Base-by-base conservation (phyloP, 768 basidiomycete genomes). In the Boletellus emodensis region DNA sequence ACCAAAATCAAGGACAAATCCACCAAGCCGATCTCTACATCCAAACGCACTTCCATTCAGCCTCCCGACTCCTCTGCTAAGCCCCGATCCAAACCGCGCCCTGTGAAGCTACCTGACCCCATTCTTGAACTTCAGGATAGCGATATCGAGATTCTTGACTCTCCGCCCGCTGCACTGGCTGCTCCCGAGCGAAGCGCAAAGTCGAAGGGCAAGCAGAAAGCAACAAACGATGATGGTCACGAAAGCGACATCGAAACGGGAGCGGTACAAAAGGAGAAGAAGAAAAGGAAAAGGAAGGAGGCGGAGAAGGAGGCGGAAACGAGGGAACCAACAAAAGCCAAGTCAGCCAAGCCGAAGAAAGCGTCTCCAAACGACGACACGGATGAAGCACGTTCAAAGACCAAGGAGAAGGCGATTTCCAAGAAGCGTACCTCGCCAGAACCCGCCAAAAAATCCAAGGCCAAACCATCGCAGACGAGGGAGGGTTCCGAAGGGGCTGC, bases 191-290 rank as follows among this genome's bases (percentile, higher is more conserved):
- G 44, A 53, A 52, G 53, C 28, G 36, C 55, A 22, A 72, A 70
- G 42, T 52, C 47, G 12, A 73, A 70, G 53, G 72, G 71, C 1
- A 81, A 78, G 54, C 69, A 71, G 41, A 76, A 71, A 49, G 68
- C 49, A 6, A 28, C 20, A 35, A 61, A 56, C 1, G 54, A 58
- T 7, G 64, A 51, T 43, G 58, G 51, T 4, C 47, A 40, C 7
- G 50, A 32, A 47, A 54, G 54, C 28, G 51, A 64, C 48, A 17
- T 44, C 49, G 58, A 56, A 45, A 32, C 52, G 22, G 52, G 57
- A 51, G 64, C 60, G 15, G 65, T 64, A 51, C 57, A 15, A 40
- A 65, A 69, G 32, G 70, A 66, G 45, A 67, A 56, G 28, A 67
- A 64, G 44, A 51, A 55, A 45, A 36, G 33, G 15, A 57, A 63